Base-by-base conservation (phyloP, 257 asterid genomes). In the Penstemon barbatus region DNA sequence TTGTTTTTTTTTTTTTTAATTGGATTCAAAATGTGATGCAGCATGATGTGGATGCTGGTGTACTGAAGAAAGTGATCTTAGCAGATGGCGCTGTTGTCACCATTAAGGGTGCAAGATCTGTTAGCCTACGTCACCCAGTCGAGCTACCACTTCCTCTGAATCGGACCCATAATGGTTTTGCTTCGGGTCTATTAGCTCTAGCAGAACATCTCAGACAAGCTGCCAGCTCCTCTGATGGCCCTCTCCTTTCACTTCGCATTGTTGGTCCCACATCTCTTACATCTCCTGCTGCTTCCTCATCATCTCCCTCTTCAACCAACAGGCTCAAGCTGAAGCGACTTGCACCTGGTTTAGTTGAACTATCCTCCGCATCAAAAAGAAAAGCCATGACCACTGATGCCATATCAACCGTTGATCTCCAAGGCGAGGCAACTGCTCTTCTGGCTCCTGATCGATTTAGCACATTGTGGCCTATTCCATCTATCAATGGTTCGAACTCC, bases 71-170 rank as follows among this genome's bases (percentile, higher is more conserved):
- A 77, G 97, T 93, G 51, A 81, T 91, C 52, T 67, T 94, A 76
- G 96, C 95, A 9, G 97, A 94, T 45, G 99, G 97, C 5, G 97
- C 97, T 3, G 96, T 89, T 39, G 96, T 94, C 74, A 94, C 97
- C 0, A 90, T 94, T 3, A 94, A 87, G 83, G 97, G 99, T 71
- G 99, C 99, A 53, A 79, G 96, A 75, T 94, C 97, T 38, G 97
- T 94, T n/a, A 87, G 96, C 85, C 59, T 94, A 39, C 95, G 97
- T 3, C 95, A 89, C 56, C 93, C 99, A 7, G 62, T 94, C 39
- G 91, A 89, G 79, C 89, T 94, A 42, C 95, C 97, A 3, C 95
- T 94, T 49, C 97, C 99, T 33, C 77, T 94, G 6, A 94, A 94
- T 55, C 81, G 83, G 65, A 80, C 96, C 0, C 62, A 58, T 38